Conservation (phyloP, 495 filamentous ascomycete genomes). For the Tuber magnatum region DNA sequence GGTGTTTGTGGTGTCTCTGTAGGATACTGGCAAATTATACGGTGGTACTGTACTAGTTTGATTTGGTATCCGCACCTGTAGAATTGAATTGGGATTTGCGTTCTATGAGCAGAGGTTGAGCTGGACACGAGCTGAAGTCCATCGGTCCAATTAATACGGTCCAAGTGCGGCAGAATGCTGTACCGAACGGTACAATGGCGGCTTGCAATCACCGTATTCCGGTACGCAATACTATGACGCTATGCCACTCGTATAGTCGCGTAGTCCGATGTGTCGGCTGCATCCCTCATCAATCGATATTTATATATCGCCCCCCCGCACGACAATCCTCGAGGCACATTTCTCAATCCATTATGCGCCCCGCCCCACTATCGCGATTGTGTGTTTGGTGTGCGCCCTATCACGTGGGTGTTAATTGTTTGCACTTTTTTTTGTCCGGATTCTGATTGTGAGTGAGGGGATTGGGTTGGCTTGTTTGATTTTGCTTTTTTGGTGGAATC, state of each 20-base stretch:
- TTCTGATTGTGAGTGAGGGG: background rate
- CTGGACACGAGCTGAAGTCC: background rate
- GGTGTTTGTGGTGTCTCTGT: background rate
- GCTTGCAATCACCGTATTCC: background rate
- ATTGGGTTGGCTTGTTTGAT: background rate
- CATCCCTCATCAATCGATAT: background rate
- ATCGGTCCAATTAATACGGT: background rate
- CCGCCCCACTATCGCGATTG: background rate
- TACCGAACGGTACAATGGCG: background rate
- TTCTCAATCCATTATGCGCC: background rate
- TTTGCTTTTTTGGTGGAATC: background rate
- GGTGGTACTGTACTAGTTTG: background rate
- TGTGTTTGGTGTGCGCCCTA: background rate
- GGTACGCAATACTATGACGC: background rate
- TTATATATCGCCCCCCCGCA: background rate
- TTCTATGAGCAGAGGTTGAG: background rate
- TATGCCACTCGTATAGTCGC: background rate
- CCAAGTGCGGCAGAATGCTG: background rate
- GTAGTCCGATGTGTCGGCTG: background rate
- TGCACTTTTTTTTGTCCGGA: background rate
- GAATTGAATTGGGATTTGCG: background rate
- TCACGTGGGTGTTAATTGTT: background rate
- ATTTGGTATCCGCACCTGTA: background rate
- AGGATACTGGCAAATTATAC: background rate
- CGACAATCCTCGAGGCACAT: background rate